These are phyloP conservation scores for Aspergillus leporis DNA, from an alignment of 495 filamentous ascomycete genomes.

Conservation along the genomic window DNA sequence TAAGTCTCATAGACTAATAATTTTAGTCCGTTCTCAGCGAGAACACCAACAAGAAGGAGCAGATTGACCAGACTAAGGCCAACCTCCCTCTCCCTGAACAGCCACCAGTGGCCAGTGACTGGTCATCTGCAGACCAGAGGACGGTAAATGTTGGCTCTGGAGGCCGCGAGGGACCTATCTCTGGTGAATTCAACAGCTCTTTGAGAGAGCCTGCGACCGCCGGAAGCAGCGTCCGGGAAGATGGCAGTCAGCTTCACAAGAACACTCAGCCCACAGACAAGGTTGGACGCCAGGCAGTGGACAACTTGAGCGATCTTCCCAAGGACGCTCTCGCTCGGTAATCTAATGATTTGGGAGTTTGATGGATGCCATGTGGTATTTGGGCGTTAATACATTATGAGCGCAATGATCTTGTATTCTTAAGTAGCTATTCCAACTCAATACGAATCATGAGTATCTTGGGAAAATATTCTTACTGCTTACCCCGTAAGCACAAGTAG, in stretches of 20 bases:
- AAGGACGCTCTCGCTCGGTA: conserved; percentile 49
- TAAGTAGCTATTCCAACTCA: conserved; percentile 7
- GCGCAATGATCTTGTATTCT: conserved; percentile 14
- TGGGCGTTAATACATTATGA: conserved; percentile 11
- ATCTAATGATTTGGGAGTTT: conserved; percentile 14
- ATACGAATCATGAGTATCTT: not conserved
- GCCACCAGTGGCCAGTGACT: conserved; percentile 72
- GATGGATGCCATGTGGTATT: not conserved
- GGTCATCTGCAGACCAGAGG: conserved; percentile 67
- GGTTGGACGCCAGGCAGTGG: conserved; percentile 58
- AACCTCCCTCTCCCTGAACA: conserved; percentile 80
- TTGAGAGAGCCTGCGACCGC: conserved; percentile 65
- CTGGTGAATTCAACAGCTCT: conserved; percentile 53
- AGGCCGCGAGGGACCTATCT: conserved; percentile 51
- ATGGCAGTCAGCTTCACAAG: conserved; percentile 42
- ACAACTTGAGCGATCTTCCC: conserved; percentile 49
- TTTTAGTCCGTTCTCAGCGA: conserved; percentile 49
- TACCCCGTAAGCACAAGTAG: too few relatives aligned
- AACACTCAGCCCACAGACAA: conserved; percentile 39
- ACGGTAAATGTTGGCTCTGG: conserved; percentile 70
- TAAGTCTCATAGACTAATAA: conserved; percentile 6
- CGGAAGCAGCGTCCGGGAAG: conserved; percentile 55
- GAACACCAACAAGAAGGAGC: conserved; percentile 55
- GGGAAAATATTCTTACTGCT: not conserved
- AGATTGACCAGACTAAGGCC: conserved; percentile 63